Conservation (phyloP, 768 basidiomycete species). For the Phallus indusiatus region DNA sequence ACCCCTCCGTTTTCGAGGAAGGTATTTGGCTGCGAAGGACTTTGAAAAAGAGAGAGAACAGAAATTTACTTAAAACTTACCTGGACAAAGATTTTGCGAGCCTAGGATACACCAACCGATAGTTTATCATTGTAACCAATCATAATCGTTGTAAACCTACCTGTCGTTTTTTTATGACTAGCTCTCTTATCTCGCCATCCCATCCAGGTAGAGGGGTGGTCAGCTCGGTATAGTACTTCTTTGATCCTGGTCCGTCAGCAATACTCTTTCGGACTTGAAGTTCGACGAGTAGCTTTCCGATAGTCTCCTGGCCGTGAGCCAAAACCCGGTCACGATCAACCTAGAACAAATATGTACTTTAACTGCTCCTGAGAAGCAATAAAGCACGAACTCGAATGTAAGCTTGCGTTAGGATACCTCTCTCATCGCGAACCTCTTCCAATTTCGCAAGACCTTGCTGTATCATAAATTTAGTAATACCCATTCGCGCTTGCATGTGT, state of each 20-base stretch:
- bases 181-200: constrained; percentile 65
- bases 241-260: constrained; percentile 74
- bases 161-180: constrained; percentile 73
- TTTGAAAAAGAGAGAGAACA: neutral
- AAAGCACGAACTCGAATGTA: constrained; percentile 50
- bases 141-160: constrained; percentile 29
- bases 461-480: constrained; percentile 76
- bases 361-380: neutral
- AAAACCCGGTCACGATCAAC: constrained; percentile 66
- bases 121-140: neutral
- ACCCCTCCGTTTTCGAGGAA: constrained; percentile 58
- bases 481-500: constrained; percentile 75
- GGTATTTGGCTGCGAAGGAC: constrained; percentile 55
- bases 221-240: constrained; percentile 67
- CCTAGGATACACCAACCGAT: constrained; percentile 32
- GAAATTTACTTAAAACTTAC: neutral
- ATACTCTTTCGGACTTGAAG: constrained; percentile 82
- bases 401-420: constrained; percentile 55
- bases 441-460: constrained; percentile 58
- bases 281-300: constrained; percentile 67
- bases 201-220: constrained; percentile 65
- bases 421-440: constrained; percentile 51
- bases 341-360: constrained; percentile 26
- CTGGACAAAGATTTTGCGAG: constrained; percentile 75
- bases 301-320: constrained; percentile 51